Percentiles rank a stretch among this genome's conserved stretches.
Evolutionary conservation across 108 stramenopile genomes (phyloP).

Genomic region (Skeletonema costatum): DNA sequence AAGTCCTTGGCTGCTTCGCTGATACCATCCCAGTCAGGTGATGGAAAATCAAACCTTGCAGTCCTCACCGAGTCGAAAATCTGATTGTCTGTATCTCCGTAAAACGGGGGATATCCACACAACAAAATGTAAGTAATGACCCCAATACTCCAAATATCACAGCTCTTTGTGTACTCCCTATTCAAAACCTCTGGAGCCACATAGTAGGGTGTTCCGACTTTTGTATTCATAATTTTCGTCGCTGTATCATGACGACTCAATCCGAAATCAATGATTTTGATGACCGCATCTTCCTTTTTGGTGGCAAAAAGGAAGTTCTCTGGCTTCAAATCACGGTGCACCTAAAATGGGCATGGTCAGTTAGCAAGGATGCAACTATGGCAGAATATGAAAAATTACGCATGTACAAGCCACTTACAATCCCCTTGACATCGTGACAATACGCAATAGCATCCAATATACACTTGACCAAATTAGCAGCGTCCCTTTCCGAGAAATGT

Average conservation of each 20-base stretch:
- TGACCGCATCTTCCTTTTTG: slow-evolving; percentile 73
- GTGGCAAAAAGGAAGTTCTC: slow-evolving; percentile 91
- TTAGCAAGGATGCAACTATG: not conserved
- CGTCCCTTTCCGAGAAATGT: slow-evolving; percentile 94
- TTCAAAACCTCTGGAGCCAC: slow-evolving; percentile 95
- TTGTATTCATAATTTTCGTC: slow-evolving; percentile 89
- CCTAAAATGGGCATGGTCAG: not conserved
- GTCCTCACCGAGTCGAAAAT: slow-evolving; percentile 71
- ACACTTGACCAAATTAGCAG: slow-evolving; percentile 79
- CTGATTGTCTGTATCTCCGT: slow-evolving; percentile 59
- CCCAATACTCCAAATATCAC: slow-evolving; percentile 98
- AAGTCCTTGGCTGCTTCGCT: slow-evolving; percentile 75
- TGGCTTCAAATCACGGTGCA: slow-evolving; percentile 94
- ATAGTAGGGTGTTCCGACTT: slow-evolving; percentile 91
- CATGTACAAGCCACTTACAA: slow-evolving; percentile 43
- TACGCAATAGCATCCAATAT: slow-evolving; percentile 94
- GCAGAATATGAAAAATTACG: not conserved
- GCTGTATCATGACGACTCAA: slow-evolving; percentile 87
- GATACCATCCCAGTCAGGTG: slow-evolving; percentile 87
- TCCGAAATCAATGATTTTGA: slow-evolving; percentile 99
- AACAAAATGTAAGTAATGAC: slow-evolving; percentile 89
- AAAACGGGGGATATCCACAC: slow-evolving; percentile 87
- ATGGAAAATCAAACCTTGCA: slow-evolving; percentile 80
- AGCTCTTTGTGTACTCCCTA: slow-evolving; percentile 90
- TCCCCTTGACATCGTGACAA: slow-evolving; percentile 91